These are phyloP conservation scores for Microstegium vimineum DNA, from an alignment of 176 grass and related monocot genomes.

Conservation along the genomic window DNA sequence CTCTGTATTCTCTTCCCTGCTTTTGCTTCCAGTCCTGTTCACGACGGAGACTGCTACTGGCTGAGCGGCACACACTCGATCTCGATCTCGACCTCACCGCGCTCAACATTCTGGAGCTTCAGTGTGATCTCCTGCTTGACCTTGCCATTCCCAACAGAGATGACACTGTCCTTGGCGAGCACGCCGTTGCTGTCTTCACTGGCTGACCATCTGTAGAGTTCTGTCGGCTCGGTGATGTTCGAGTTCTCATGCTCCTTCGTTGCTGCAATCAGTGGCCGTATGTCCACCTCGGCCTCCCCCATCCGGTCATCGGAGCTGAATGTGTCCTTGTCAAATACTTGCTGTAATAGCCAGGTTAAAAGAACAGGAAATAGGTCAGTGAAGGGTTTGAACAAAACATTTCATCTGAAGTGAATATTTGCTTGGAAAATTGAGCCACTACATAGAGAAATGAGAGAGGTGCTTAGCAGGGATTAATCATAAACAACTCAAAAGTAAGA, in stretches of 20 bases:
- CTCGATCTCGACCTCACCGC: slow-evolving; percentile 76
- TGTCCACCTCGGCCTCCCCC: slow-evolving; percentile 89
- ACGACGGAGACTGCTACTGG: slow-evolving; percentile 48
- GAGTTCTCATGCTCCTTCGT: slow-evolving; percentile 69
- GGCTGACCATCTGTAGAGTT: slow-evolving; percentile 63
- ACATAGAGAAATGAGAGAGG: not conserved
- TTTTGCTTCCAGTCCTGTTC: not conserved
- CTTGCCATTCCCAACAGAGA: slow-evolving; percentile 51
- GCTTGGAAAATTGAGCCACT: not conserved
- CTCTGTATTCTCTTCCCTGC: not conserved
- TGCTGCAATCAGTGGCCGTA: slow-evolving; percentile 67
- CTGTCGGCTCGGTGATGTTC: slow-evolving; percentile 26
- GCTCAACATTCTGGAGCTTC: slow-evolving; percentile 84
- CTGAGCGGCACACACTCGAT: slow-evolving; percentile 89
- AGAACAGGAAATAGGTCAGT: not conserved
- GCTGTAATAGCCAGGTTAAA: slow-evolving; percentile 26
- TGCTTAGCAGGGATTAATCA: not conserved
- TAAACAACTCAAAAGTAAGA: not conserved
- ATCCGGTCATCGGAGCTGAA: slow-evolving; percentile 86
- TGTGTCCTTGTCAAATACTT: slow-evolving; percentile 93
- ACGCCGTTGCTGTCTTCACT: slow-evolving; percentile 44
- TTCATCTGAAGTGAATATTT: not conserved
- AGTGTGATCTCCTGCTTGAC: slow-evolving; percentile 78
- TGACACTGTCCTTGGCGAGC: slow-evolving; percentile 65
- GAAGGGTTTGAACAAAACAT: not conserved